A percentile compares a stretch with the other conserved stretches of the same genome.
These are phyloP conservation scores for Physaria fendleri DNA, from an alignment of 345 rosid genomes.

Conservation along the genomic window DNA sequence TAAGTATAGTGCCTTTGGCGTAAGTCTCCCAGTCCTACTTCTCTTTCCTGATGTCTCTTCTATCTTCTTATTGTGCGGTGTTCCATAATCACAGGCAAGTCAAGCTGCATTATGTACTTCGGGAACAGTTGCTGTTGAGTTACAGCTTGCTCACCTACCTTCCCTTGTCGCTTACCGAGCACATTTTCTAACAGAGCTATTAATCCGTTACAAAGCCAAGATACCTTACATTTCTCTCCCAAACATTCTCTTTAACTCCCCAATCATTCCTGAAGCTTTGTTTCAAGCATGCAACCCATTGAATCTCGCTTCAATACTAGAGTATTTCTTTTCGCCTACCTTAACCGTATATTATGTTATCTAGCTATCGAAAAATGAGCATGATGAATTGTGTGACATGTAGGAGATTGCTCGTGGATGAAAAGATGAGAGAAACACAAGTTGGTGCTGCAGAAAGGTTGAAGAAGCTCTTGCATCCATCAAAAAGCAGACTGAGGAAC, in stretches of 20 bases:
- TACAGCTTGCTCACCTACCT: constrained; percentile 76
- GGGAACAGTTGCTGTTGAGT: constrained; percentile 93
- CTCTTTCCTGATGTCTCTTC: not conserved
- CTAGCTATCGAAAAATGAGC: not conserved
- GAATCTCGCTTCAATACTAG: constrained; percentile 46
- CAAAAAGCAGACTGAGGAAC: constrained; percentile 14
- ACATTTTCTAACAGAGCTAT: constrained; percentile 65
- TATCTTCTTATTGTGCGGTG: not conserved
- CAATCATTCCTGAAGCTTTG: constrained; percentile 76
- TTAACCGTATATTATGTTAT: not conserved
- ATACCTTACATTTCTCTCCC: constrained; percentile 82
- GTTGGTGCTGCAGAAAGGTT: constrained; percentile 54
- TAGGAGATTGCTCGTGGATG: constrained; percentile 55
- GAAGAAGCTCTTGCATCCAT: constrained; percentile 48
- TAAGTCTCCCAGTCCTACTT: constrained; percentile 32
- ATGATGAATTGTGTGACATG: constrained; percentile 6
- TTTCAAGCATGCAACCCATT: constrained; percentile 68
- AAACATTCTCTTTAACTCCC: constrained; percentile 67
- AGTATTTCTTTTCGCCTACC: constrained; percentile 28
- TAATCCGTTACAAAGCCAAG: constrained; percentile 72
- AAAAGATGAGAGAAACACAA: constrained; percentile 45
- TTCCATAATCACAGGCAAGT: constrained; percentile 56
- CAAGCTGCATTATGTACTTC: constrained; percentile 83
- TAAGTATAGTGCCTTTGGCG: constrained; percentile 73
- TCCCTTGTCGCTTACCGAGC: constrained; percentile 85